A percentile compares a stretch with the other conserved stretches of the same genome.
These are phyloP conservation scores for Naematelia aurantialba DNA, from an alignment of 768 basidiomycete genomes.

Conservation along the genomic window DNA sequence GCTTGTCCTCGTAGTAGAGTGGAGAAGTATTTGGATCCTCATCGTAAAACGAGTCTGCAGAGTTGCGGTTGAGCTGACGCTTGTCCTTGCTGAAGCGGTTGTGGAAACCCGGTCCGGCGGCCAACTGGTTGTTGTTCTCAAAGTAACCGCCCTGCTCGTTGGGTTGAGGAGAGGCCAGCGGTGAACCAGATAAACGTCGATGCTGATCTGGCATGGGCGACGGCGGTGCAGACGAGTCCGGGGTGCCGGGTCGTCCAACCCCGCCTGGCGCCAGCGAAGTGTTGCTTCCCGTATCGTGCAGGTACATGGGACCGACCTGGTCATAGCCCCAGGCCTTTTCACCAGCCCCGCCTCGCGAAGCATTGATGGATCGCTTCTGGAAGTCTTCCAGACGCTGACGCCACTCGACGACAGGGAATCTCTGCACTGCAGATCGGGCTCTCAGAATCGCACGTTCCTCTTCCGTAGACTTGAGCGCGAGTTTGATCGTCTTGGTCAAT, in stretches of 20 bases:
- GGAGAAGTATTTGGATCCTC: slow-evolving; percentile 48
- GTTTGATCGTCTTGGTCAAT: slow-evolving; percentile 86
- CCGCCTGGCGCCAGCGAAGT: slow-evolving; percentile 31
- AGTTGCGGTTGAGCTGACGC: slow-evolving; percentile 36
- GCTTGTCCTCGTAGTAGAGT: slow-evolving; percentile 44
- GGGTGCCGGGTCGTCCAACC: slow-evolving; percentile 30
- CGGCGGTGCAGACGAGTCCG: slow-evolving; percentile 36
- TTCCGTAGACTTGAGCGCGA: slow-evolving; percentile 83
- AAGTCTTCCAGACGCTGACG: slow-evolving; percentile 93
- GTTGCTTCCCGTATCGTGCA: slow-evolving; percentile 34
- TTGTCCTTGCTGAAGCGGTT: slow-evolving; percentile 40
- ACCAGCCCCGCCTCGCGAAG: slow-evolving; percentile 67
- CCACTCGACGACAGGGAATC: slow-evolving; percentile 98
- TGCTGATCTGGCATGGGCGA: slow-evolving; percentile 34
- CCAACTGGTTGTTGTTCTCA: slow-evolving; percentile 25
- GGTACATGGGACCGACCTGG: slow-evolving; percentile 34
- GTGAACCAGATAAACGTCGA: slow-evolving; percentile 14
- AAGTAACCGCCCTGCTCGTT: slow-evolving; percentile 20
- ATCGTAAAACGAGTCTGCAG: slow-evolving; percentile 50
- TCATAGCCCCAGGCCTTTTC: slow-evolving; percentile 60
- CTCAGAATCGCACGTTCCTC: slow-evolving; percentile 89
- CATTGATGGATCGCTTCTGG: slow-evolving; percentile 75
- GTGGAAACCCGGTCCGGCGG: slow-evolving; percentile 39
- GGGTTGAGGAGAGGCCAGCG: slow-evolving; percentile 3
- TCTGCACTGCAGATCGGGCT: slow-evolving; percentile 87